phyloP scores from a whole-genome alignment of 2,329 filamentous ascomycete genomes.

The Eutypa lata region DNA sequence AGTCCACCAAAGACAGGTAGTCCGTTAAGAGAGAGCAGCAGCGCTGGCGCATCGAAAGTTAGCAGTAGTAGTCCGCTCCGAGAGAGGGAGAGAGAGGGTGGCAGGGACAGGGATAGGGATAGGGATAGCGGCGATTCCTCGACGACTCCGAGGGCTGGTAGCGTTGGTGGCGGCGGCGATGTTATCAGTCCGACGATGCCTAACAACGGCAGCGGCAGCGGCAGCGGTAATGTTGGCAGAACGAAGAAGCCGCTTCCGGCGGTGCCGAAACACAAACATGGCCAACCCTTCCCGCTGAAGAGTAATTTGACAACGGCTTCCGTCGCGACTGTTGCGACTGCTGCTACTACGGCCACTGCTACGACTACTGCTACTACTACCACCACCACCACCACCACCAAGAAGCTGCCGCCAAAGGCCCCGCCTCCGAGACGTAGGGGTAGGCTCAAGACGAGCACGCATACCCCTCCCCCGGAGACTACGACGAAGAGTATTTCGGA shows the following conservation, averaged over 20 bases:
- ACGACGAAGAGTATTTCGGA: conserved; percentile 15
- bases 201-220: too few relatives aligned
- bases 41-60: not conserved
- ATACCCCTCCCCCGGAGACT: conserved; percentile 17
- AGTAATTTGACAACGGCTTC: conserved; percentile 9
- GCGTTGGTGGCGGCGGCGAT: too few relatives aligned
- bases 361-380: not conserved
- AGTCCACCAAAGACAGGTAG: not conserved
- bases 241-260: conserved; percentile 49
- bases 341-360: not conserved
- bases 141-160: too few relatives aligned
- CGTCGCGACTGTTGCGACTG: conserved; percentile 1
- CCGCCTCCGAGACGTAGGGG: conserved; percentile 42
- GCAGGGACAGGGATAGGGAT: too few relatives aligned
- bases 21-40: not conserved
- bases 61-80: too few relatives aligned
- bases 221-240: conserved; percentile 15
- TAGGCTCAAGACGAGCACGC: conserved; percentile 31
- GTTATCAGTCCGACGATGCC: too few relatives aligned
- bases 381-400: conserved; percentile 2
- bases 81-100: too few relatives aligned
- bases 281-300: conserved; percentile 35
- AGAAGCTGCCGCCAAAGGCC: conserved; percentile 32
- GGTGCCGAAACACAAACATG: conserved; percentile 56
- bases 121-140: too few relatives aligned